These are phyloP conservation scores for Diaporthe destruens DNA, from an alignment of 2,329 filamentous ascomycete genomes.

Conservation along the genomic window DNA sequence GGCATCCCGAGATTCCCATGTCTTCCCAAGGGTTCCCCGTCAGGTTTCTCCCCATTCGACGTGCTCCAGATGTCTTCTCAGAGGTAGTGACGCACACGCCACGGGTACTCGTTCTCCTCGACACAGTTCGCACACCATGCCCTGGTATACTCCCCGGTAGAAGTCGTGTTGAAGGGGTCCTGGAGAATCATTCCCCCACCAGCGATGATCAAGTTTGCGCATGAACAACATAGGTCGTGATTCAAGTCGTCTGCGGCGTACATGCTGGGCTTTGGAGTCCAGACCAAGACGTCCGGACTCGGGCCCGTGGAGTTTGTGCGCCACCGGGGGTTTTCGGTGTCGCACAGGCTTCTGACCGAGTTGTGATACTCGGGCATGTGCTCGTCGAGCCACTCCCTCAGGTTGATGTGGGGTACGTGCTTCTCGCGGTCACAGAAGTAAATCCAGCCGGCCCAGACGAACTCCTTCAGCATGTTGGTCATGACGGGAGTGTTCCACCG, in stretches of 20 bases:
- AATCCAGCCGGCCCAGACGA: not conserved
- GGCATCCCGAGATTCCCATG: not conserved
- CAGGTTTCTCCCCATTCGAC: not conserved
- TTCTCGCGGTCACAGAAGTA: too few relatives aligned
- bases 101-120: not conserved
- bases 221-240: too few relatives aligned
- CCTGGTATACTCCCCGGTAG: rapidly evolving
- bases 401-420: not conserved
- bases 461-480: not conserved
- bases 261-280: not conserved
- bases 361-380: rapidly evolving
- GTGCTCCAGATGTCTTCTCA: not conserved
- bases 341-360: not conserved
- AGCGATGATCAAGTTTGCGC: not conserved
- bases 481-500: not conserved
- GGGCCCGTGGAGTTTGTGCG: not conserved
- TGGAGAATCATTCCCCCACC: not conserved
- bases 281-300: not conserved
- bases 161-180: not conserved
- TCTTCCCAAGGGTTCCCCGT: not conserved
- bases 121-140: not conserved
- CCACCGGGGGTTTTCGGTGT: not conserved
- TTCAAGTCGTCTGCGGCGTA: too few relatives aligned
- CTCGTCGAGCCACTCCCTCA: not conserved
- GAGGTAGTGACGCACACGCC: not conserved